Conservation (phyloP, 352 stramenopile species). For the Globisporangium iwayamae region DNA sequence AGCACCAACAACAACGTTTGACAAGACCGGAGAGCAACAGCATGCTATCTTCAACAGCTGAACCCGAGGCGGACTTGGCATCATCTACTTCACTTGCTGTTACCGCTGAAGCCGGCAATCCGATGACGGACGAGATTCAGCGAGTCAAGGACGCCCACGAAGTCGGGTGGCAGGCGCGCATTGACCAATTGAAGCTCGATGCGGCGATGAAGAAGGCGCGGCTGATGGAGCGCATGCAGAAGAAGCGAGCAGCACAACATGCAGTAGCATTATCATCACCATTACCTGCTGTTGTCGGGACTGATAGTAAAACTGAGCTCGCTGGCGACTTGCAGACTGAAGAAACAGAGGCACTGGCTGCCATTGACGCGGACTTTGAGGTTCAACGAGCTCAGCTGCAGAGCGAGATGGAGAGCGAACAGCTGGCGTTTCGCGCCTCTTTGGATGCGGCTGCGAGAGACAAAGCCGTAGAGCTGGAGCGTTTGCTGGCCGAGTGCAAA, state of each 20-base stretch:
- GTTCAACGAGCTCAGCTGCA: constrained; percentile 14
- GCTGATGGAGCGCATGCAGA: constrained; percentile 28
- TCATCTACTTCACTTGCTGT: too few species aligned
- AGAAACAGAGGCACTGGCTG: constrained; percentile 27
- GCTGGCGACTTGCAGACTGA: constrained; percentile 15
- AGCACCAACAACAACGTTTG: background rate
- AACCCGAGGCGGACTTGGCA: background rate
- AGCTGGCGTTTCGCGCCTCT: constrained; percentile 15
- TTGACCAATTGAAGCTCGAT: constrained; percentile 31
- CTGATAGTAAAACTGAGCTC: background rate
- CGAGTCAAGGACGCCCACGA: constrained; percentile 30
- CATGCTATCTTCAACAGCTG: background rate
- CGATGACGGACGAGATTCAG: constrained; percentile 26
- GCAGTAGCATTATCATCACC: background rate
- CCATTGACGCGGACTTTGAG: constrained; percentile 27
- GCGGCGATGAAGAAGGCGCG: constrained; percentile 26
- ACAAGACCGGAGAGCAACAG: background rate
- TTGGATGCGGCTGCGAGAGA: constrained; percentile 15
- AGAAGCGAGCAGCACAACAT: constrained; percentile 18
- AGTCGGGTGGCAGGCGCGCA: constrained; percentile 19
- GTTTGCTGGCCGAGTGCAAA: constrained; percentile 33
- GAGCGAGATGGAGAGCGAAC: constrained; percentile 11
- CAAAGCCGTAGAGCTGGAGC: constrained; percentile 27
- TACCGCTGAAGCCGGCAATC: background rate
- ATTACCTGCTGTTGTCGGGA: too few species aligned